Base-by-base conservation (phyloP, 1,284 basidiomycete genomes). In the Rhodotorula sp. region DNA sequence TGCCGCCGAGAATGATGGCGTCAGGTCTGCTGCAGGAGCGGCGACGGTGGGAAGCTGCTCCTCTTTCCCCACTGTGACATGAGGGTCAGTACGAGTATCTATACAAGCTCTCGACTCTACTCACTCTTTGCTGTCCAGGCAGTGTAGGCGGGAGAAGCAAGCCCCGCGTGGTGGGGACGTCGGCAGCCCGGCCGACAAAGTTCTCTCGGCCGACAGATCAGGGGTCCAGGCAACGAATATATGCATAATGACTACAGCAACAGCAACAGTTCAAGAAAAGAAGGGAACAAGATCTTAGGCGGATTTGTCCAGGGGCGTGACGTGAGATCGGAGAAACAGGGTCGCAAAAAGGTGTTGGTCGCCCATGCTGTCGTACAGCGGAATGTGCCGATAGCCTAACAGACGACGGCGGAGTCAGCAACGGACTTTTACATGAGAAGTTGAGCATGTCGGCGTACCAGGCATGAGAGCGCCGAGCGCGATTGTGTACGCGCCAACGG, bases 301-400 rank as follows among this genome's bases (percentile, higher is more conserved):
- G 10, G 45, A 18, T 45, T 60, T 26, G 62, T 45, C 23, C 1
- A 28, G 21, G 2, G 49, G 15, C 50, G 57, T 55, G 62, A 74
- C 66, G 43, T 52, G 34, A 16, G 69, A 67, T 3, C 62, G 58
- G 48, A 94, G 89, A 78, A 95, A 95, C 10, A 97, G 84, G 31
- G 92, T 94, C 50, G 93, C 91, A 81, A 93, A 95, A 59, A 95
- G 83, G 78, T 90, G 91, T 75, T 92, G 90, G 55, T 89, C 90
- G 62, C 92, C 86, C 77, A 91, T 87, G 1, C 85, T 83, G 80
- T 95, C 92, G 78, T 92, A 89, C 60, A 95, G 82, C 0, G 93
- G 92, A 23, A 95, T 82, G 82, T 95, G 91, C 18, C 92, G 88
- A 80, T 90, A 95, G 4, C 93, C 92, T 91, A 71, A 26, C 2